Base-by-base conservation (phyloP, 2,329 filamentous ascomycete species). In the Chalaropsis ovoidea region DNA sequence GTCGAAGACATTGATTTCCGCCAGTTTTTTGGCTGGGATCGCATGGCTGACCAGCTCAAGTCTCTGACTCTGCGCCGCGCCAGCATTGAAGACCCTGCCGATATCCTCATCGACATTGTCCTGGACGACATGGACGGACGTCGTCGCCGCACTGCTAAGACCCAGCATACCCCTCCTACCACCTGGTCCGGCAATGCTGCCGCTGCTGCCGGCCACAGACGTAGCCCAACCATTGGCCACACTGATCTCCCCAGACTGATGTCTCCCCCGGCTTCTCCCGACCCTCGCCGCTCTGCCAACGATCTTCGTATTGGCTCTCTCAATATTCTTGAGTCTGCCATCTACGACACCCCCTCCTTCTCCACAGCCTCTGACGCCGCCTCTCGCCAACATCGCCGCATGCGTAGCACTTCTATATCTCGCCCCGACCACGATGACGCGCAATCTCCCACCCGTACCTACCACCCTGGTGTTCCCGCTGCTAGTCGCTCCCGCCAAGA, bases 11-110 rank as follows among this genome's bases (percentile, higher is more conserved):
- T 97, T 73, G 94, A 99, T 75, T 96, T 96, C 73, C 86, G 94
- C 68, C 92, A 96, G 71, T 96, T 97, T 77, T 96, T 91, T 76
- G 94, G 94, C 67, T 99, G 94, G 94, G 93, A 99, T 74, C 86
- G 89, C 67, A 77, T 97, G 65, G 89, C 94, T 8, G 94, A 99
- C 73, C 92, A 96, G 74, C 78, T 99, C 69, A 86, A 91, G 67
- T 95, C 90, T 68, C 80, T 99, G 69, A 94, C 89, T 1, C 80
- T 99, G 69, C 96, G 91, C 77, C 86, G 91, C 70, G 93, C 89
- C 65, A 86, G 87, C 69, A 81, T 99, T 56, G 91, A 96, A 69
- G 92, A 99, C 72, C 90, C 90, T 2, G 87, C 87, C 19, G 94
- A 97, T 73, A 82, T 99, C 47, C 79, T 97, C 61, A 89, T 94